Conservation (phyloP, 768 basidiomycete genomes). For the Holtermanniella nyarrowii region DNA sequence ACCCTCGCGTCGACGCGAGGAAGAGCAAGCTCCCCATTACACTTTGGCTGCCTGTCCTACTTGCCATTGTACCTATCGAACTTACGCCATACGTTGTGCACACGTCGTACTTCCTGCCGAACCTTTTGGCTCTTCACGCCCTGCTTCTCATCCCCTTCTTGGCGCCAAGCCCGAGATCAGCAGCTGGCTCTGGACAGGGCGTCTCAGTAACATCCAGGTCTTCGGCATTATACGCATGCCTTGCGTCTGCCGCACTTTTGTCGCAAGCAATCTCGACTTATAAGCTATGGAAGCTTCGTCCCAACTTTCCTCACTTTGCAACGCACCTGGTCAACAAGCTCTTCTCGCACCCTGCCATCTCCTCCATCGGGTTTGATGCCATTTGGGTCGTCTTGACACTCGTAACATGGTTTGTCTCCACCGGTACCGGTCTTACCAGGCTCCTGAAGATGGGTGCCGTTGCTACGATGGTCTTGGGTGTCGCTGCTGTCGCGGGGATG, state of each 20-base stretch:
- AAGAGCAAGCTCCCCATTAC: background rate
- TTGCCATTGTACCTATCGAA: constrained; percentile 47
- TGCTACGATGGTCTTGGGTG: background rate
- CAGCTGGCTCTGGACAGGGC: constrained; percentile 16
- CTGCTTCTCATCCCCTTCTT: constrained; percentile 52
- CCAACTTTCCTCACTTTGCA: constrained; percentile 2
- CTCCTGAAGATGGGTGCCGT: constrained; percentile 5
- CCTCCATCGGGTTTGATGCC: constrained; percentile 57
- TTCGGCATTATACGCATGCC: constrained; percentile 42
- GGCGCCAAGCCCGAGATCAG: constrained; percentile 2
- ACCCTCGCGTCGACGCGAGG: constrained; percentile 11
- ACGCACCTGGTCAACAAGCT: constrained; percentile 9
- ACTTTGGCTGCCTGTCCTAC: constrained; percentile 38
- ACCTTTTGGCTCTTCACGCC: constrained; percentile 55
- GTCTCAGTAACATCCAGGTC: constrained; percentile 11
- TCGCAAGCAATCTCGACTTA: constrained; percentile 42
- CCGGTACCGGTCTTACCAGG: constrained; percentile 9
- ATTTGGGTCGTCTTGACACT: constrained; percentile 44
- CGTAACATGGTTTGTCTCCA: constrained; percentile 18
- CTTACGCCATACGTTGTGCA: constrained; percentile 45
- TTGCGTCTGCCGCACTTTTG: constrained; percentile 36
- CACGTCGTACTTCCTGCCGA: constrained; percentile 48
- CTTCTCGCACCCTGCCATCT: constrained; percentile 52
- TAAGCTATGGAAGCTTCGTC: constrained; percentile 26
- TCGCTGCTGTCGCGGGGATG: constrained; percentile 12